Conservation (phyloP, 1,139 yeast genomes). For the Dujonia santamariae region DNA sequence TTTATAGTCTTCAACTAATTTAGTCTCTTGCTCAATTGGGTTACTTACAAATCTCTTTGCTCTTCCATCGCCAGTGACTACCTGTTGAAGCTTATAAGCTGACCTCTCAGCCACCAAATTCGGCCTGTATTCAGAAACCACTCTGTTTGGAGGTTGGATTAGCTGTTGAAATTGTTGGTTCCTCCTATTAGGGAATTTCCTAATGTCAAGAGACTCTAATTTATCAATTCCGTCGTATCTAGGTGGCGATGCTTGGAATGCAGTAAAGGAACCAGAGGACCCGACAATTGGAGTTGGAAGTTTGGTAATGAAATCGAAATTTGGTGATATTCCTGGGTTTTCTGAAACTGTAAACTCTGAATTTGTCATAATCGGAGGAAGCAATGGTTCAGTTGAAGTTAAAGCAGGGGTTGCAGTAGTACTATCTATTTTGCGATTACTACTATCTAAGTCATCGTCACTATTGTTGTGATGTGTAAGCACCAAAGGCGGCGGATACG, state of each 20-base stretch:
- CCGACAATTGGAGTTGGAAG: conserved; percentile 7
- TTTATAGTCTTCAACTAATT: neutral
- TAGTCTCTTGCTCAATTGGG: conserved; percentile 1
- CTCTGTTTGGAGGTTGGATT: conserved; percentile 14
- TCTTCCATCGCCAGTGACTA: conserved; percentile 11
- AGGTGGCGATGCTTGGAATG: conserved; percentile 5
- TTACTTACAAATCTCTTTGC: conserved; percentile 11
- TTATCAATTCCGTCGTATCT: conserved; percentile 1
- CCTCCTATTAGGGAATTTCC: neutral
- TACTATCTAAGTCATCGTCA: no score
- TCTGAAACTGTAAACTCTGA: no score
- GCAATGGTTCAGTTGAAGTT: neutral
- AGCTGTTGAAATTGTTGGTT: neutral
- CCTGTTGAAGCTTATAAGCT: conserved; percentile 19
- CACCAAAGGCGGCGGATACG: no score
- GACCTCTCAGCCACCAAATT: conserved; percentile 11
- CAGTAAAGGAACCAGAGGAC: conserved; percentile 1
- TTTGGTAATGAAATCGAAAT: conserved; percentile 6
- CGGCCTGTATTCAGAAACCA: conserved; percentile 36
- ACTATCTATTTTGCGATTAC: neutral
- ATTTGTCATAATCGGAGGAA: neutral
- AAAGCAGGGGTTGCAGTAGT: neutral
- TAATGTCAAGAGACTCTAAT: neutral
- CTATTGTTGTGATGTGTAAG: no score
- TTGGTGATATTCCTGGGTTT: conserved; percentile 4